Conservation (phyloP, 2,329 filamentous ascomycete genomes). For the Paracamarosporium sp. region DNA sequence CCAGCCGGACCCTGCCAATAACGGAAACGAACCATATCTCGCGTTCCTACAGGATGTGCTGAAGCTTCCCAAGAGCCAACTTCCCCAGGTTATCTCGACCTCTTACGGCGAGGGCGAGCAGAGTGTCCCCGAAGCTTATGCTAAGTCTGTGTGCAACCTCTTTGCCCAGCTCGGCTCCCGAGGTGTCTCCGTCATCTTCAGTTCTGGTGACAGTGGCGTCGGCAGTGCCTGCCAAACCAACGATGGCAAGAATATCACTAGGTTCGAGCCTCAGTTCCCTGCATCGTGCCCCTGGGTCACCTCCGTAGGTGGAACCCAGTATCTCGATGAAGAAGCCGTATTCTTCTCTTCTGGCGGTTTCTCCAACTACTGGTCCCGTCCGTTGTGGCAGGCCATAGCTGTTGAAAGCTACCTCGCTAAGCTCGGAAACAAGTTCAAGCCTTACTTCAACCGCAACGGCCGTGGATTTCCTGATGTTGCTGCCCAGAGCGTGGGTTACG, state of each 20-base stretch:
- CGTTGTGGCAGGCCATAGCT: conserved; percentile 55
- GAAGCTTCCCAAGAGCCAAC: conserved; percentile 53
- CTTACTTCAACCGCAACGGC: conserved; percentile 60
- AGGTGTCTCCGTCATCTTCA: conserved; percentile 68
- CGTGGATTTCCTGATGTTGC: conserved; percentile 70
- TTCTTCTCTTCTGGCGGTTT: conserved; percentile 62
- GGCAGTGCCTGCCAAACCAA: conserved; percentile 62
- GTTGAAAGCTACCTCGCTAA: conserved; percentile 54
- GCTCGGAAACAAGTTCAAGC: conserved; percentile 51
- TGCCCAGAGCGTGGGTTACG: conserved; percentile 56
- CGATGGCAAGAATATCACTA: conserved; percentile 62
- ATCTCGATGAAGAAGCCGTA: conserved; percentile 44
- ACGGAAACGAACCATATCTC: conserved; percentile 72
- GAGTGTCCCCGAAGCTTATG: conserved; percentile 66
- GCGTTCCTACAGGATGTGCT: conserved; percentile 66
- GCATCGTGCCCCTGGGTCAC: conserved; percentile 73
- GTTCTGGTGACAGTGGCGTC: conserved; percentile 67
- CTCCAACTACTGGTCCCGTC: conserved; percentile 56
- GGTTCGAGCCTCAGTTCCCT: conserved; percentile 69
- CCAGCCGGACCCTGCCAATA: conserved; percentile 45
- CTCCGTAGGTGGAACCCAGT: conserved; percentile 66
- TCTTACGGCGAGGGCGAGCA: conserved; percentile 74
- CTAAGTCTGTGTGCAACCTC: conserved; percentile 66
- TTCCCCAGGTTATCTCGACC: conserved; percentile 69
- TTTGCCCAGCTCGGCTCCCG: conserved; percentile 70